Conservation (phyloP, 1,284 basidiomycete genomes). For the Ganoderma resinaceum region DNA sequence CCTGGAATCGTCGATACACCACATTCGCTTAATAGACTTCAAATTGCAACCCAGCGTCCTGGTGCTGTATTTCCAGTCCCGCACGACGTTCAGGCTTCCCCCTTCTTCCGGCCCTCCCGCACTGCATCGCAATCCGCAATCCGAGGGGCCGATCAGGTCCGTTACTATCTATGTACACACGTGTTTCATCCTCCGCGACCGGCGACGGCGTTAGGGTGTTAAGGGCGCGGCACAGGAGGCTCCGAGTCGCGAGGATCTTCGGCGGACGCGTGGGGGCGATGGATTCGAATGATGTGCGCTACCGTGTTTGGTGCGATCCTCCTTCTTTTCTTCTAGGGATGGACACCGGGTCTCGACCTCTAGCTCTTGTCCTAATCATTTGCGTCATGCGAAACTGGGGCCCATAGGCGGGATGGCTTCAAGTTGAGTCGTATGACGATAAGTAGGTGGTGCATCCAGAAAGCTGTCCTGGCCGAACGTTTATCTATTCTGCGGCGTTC, state of each 20-base stretch:
- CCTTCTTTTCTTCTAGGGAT: conserved; percentile 1
- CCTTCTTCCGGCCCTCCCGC: background rate
- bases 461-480: no score
- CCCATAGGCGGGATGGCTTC: conserved; percentile 6
- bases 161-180: background rate
- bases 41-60: conserved; percentile 17
- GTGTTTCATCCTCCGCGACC: background rate
- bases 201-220: conserved; percentile 5
- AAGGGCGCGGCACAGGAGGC: conserved; percentile 4
- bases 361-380: conserved; percentile 4
- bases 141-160: background rate
- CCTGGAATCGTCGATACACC: conserved; percentile 6
- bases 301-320: conserved; percentile 13
- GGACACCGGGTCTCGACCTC: conserved; percentile 9
- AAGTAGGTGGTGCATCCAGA: background rate
- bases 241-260: conserved; percentile 14
- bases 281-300: conserved; percentile 14
- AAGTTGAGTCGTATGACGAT: background rate
- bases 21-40: background rate
- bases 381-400: conserved; percentile 25
- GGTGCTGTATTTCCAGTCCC: background rate
- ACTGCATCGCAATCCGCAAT: background rate
- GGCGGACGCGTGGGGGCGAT: conserved; percentile 4
- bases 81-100: background rate
- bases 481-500: background rate